phyloP scores from a whole-genome alignment of 352 stramenopile genomes.

The Globisporangium iwayamae region DNA sequence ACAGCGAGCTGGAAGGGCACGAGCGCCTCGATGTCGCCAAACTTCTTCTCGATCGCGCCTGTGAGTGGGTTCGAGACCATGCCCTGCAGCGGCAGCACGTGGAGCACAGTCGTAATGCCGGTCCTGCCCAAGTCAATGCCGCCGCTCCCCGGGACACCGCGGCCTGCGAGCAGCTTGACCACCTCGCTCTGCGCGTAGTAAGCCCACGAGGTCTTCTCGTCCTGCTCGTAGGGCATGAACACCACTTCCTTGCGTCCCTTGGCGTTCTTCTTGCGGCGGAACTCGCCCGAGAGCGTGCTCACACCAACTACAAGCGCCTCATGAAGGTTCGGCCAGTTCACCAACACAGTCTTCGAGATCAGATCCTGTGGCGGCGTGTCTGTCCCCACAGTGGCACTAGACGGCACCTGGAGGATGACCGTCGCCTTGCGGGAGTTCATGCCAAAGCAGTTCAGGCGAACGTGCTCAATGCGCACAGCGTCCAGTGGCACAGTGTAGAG shows the following conservation, averaged over 20 bases:
- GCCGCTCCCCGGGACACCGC: constrained; percentile 81
- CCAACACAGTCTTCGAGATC: constrained; percentile 79
- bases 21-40: constrained; percentile 92
- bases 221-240: constrained; percentile 40
- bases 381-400: constrained; percentile 19
- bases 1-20: constrained; percentile 96
- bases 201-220: constrained; percentile 64
- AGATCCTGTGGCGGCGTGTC: constrained; percentile 34
- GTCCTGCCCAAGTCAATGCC: constrained; percentile 91
- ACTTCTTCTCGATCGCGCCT: constrained; percentile 94
- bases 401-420: constrained; percentile 60
- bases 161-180: constrained; percentile 66
- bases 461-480: constrained; percentile 50
- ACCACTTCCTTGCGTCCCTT: constrained; percentile 23
- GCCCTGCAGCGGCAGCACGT: constrained; percentile 87
- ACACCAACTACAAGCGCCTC: constrained; percentile 90
- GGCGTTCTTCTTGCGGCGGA: constrained; percentile 31
- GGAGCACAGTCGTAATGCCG: constrained; percentile 59
- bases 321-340: constrained; percentile 99
- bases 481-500: constrained; percentile 62
- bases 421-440: constrained; percentile 80
- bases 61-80: constrained; percentile 95
- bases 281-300: constrained; percentile 58
- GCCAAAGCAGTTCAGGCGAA: constrained; percentile 95
- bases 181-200: constrained; percentile 68